Conservation (phyloP, 768 basidiomycete genomes). For the Psilocybe cyanescens region DNA sequence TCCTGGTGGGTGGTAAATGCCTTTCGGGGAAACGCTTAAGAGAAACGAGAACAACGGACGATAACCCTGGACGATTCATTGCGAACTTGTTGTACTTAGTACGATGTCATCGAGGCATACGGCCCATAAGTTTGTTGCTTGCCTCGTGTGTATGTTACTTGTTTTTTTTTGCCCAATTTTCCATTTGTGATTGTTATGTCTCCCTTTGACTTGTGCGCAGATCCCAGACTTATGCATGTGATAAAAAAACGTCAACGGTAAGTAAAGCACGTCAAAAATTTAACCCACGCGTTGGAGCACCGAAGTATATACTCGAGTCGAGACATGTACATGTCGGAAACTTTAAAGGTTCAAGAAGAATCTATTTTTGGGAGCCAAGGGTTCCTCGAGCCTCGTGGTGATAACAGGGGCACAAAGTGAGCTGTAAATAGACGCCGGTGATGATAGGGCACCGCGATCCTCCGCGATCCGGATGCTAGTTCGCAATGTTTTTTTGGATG, state of each 20-base stretch:
- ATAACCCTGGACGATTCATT: too few relatives aligned
- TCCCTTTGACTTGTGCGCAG: too few relatives aligned
- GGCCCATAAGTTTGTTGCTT: neutral
- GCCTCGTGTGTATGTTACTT: neutral
- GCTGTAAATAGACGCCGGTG: neutral
- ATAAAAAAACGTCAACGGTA: too few relatives aligned
- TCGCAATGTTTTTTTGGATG: too few relatives aligned
- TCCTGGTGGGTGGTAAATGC: constrained; percentile 4
- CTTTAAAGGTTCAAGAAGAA: too few relatives aligned
- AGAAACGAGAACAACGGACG: too few relatives aligned
- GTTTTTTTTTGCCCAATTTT: neutral
- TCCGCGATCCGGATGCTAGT: too few relatives aligned
- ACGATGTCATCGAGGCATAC: neutral
- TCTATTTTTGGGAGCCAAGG: too few relatives aligned
- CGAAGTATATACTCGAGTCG: neutral
- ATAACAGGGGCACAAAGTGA: neutral
- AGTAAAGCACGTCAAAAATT: neutral
- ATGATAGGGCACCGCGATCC: neutral
- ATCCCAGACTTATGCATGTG: too few relatives aligned
- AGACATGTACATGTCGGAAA: neutral
- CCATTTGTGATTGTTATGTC: too few relatives aligned
- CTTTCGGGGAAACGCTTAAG: too few relatives aligned
- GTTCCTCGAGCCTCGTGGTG: too few relatives aligned
- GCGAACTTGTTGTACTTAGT: neutral
- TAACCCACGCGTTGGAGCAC: neutral